A percentile compares a stretch with the other conserved stretches of the same genome.
phyloP scores from a whole-genome alignment of 73 alveolate genomes.

The Paramecium tetraurelia region DNA sequence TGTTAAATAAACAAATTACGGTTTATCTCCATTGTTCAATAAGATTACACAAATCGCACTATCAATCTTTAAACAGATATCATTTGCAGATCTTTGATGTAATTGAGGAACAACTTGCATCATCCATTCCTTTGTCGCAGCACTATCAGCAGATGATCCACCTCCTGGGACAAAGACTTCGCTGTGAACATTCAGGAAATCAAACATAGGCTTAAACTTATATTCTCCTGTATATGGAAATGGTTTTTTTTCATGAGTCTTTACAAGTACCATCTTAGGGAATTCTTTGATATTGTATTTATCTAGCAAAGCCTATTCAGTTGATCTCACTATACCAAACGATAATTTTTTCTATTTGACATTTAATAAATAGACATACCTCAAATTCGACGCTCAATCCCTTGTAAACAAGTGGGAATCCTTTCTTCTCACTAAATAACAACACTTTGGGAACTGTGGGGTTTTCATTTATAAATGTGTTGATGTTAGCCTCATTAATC shows the following conservation, averaged over 20 bases:
- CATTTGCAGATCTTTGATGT: conserved; percentile 83
- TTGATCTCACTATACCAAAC: conserved; percentile 90
- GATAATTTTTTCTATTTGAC: conserved; percentile 71
- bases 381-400: conserved; percentile 88
- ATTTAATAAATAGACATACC: neutral
- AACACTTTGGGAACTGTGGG: conserved; percentile 94
- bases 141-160: conserved; percentile 74
- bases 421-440: conserved; percentile 92
- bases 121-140: conserved; percentile 95
- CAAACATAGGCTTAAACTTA: conserved; percentile 83
- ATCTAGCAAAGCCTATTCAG: conserved; percentile 78
- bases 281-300: conserved; percentile 87
- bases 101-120: conserved; percentile 83
- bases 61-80: conserved; percentile 82
- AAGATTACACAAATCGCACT: conserved; percentile 65
- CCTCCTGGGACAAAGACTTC: conserved; percentile 97
- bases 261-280: conserved; percentile 84
- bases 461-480: conserved; percentile 83
- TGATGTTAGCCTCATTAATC: conserved; percentile 82
- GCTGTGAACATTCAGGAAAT: conserved; percentile 89
- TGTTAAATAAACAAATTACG: neutral
- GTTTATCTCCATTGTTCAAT: conserved; percentile 46
- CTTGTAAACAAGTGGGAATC: conserved; percentile 88
- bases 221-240: conserved; percentile 87
- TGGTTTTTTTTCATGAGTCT: conserved; percentile 84